Base-by-base conservation (phyloP, 169 alveolate genomes). In the Haemoproteus tartakovskyi region DNA sequence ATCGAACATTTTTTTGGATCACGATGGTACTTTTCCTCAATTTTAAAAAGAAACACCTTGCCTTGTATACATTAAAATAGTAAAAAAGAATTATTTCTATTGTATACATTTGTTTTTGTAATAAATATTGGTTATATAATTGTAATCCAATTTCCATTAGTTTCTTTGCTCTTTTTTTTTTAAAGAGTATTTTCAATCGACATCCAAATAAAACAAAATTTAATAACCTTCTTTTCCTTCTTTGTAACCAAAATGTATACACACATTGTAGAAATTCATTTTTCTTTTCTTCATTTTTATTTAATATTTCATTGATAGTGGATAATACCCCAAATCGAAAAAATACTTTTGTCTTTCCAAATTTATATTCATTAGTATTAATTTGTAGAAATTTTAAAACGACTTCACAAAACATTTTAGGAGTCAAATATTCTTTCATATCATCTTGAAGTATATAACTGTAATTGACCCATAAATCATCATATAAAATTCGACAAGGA, bases 281-380 rank as follows among this genome's bases (percentile, higher is more conserved):
- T 79, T 54, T 79, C 56, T 46, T 67, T 40, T 67, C 62, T 51
- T 74, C 84, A 63, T 56, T 62, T 64, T 47, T 79, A 57, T 41
- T 80, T 60, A 85, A 47, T 52, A 85, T 80, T 52, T 78, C 87
- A 61, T 79, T 85, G 38, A 85, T 79, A 18, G 50, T 74, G 46
- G 86, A 85, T 36, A 85, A 79, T 16, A 85, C 87, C 22, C 86
- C 86, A 79, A 63, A 85, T 38, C 86, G 86, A 52, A 85, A 85
- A 64, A 85, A 85, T 19, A 85, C 60, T 57, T 82, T 79, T n/a
- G 90, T 85, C 37, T 52, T 74, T 30, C 90, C 90, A 43, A 85
- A 79, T 26, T 78, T 79, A 51, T 85, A 85, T 19, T 85, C 90
- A 22, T 27, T 57, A 52, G 63, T 43, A 33, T 57, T 63, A 18